Conservation (phyloP, 2,329 filamentous ascomycete genomes). For the Fusarium austroafricanum region DNA sequence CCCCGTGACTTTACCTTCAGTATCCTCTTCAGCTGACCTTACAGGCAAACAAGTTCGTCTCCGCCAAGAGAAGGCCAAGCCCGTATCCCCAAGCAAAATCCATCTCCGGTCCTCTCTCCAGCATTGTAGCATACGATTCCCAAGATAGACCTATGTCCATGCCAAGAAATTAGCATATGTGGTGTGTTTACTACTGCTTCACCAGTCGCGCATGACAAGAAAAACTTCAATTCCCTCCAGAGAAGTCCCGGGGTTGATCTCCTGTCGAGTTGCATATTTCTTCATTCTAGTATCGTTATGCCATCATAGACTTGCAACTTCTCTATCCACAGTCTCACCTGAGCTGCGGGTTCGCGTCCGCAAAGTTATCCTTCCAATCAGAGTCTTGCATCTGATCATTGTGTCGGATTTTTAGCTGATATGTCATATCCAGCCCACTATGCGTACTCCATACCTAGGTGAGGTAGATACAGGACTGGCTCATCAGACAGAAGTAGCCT, state of each 20-base stretch:
- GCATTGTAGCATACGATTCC: background rate
- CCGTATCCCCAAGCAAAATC: background rate
- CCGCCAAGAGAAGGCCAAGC: background rate
- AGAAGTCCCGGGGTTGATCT: slow-evolving; percentile 6
- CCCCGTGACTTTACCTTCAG: background rate
- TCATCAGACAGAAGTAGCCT: slow-evolving; percentile 43
- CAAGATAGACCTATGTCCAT: background rate
- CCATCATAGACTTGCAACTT: slow-evolving; percentile 36
- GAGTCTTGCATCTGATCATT: background rate
- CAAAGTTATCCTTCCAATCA: slow-evolving; percentile 6
- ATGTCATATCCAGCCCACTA: slow-evolving; percentile 29
- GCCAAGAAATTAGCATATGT: slow-evolving; percentile 13
- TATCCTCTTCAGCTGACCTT: background rate
- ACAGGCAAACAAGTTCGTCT: background rate
- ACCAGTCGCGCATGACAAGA: slow-evolving; percentile 14
- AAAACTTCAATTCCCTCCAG: background rate
- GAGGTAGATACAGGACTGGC: slow-evolving; percentile 10
- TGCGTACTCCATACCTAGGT: background rate
- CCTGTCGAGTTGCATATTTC: slow-evolving; percentile 17
- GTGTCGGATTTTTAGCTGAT: background rate
- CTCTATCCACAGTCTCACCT: slow-evolving; percentile 31
- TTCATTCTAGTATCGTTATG: slow-evolving; percentile 1
- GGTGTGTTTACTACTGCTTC: background rate
- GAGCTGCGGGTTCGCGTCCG: slow-evolving; percentile 14
- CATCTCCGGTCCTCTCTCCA: slow-evolving; percentile 2